These are phyloP conservation scores for Lachancea quebecensis DNA, from an alignment of 805 yeast genomes.

Conservation along the genomic window DNA sequence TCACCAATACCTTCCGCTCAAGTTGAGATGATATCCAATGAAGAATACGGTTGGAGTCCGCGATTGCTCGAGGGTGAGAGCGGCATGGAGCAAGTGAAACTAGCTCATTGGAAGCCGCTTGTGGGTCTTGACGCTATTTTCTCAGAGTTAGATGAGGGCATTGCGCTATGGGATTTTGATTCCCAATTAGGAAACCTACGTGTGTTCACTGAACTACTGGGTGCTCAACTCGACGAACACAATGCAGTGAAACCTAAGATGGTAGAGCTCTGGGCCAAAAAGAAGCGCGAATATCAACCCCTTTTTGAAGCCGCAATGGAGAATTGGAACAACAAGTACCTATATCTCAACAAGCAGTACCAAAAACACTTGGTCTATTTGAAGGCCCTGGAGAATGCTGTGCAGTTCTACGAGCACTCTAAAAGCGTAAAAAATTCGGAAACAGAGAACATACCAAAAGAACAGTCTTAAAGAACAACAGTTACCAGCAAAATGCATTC, in stretches of 20 bases:
- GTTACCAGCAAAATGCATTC: too few relatives aligned
- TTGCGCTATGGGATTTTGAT: constrained; percentile 17
- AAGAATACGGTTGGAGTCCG: constrained; percentile 74
- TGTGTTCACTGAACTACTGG: constrained; percentile 36
- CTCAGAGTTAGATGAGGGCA: constrained; percentile 6
- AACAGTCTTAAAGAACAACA: too few relatives aligned
- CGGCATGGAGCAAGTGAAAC: background rate
- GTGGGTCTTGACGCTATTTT: constrained; percentile 23
- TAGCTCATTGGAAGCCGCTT: constrained; percentile 20
- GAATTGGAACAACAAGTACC: constrained; percentile 38
- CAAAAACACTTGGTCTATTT: constrained; percentile 31
- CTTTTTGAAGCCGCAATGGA: constrained; percentile 31
- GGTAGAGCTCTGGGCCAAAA: constrained; percentile 32
- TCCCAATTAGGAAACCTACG: constrained; percentile 37
- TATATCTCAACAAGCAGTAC: constrained; percentile 32
- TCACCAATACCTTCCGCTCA: constrained; percentile 70
- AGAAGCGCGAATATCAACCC: background rate
- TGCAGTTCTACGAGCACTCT: background rate
- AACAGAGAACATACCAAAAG: background rate
- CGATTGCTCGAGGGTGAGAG: constrained; percentile 6
- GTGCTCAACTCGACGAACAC: constrained; percentile 38
- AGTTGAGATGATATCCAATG: constrained; percentile 60
- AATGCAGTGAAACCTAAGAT: constrained; percentile 34
- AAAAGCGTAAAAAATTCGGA: background rate
- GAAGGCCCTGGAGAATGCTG: constrained; percentile 29